Conservation (phyloP, 2,329 filamentous ascomycete genomes). For the Aspergillus udagawae region DNA sequence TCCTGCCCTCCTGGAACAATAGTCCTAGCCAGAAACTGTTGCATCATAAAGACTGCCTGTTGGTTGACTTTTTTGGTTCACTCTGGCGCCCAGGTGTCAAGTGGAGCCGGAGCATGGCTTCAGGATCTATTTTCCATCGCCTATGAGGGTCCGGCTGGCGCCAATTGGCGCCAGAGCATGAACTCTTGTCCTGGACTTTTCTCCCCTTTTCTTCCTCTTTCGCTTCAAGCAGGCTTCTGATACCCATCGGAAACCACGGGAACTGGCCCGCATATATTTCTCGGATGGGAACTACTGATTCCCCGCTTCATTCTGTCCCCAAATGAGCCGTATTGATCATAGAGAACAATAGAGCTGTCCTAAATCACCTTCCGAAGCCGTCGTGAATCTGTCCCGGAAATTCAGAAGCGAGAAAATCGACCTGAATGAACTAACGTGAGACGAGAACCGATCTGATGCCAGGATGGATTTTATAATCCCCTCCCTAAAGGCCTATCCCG, state of each 20-base stretch:
- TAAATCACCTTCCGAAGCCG: neutral
- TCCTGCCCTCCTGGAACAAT: neutral
- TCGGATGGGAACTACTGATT: neutral
- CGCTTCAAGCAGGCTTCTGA: neutral
- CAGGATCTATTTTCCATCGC: neutral
- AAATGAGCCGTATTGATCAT: neutral
- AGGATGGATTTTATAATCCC: neutral
- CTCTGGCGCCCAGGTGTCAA: neutral
- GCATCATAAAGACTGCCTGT: neutral
- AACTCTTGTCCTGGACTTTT: neutral
- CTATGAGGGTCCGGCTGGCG: neutral
- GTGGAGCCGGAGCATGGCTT: neutral
- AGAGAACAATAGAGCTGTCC: neutral
- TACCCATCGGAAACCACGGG: neutral
- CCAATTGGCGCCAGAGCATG: neutral
- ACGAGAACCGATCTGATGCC: neutral
- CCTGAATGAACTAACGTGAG: neutral
- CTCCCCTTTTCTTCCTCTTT: neutral
- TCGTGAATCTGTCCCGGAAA: neutral
- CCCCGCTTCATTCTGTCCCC: neutral
- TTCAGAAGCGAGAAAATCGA: neutral
- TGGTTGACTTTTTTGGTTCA: neutral
- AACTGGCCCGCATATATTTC: neutral
- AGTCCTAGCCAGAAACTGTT: neutral
- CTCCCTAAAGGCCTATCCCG: neutral